Conservation (phyloP, 805 yeast species). For the Cephaloascus fragrans region DNA sequence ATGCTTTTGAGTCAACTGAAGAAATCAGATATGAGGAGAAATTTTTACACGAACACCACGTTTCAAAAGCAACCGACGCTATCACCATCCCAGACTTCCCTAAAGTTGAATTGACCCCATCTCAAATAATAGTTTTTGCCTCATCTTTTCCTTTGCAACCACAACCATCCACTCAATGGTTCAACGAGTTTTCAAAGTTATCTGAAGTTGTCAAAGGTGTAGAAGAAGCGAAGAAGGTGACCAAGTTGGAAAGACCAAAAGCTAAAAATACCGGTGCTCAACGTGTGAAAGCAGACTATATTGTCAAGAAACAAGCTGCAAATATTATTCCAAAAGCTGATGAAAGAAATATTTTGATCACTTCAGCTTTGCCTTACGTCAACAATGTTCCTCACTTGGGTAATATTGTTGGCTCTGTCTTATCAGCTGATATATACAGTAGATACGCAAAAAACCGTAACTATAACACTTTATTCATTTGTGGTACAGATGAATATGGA, state of each 20-base stretch:
- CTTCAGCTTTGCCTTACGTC: constrained; percentile 96
- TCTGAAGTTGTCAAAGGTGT: constrained; percentile 36
- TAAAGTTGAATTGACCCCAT: constrained; percentile 26
- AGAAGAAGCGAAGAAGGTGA: constrained; percentile 32
- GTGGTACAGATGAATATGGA: constrained; percentile 99
- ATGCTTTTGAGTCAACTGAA: constrained; percentile 30
- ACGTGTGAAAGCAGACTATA: constrained; percentile 18
- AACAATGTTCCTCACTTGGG: constrained; percentile 98
- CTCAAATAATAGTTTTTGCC: constrained; percentile 51
- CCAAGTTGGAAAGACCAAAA: constrained; percentile 30
- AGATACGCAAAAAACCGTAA: constrained; percentile 86
- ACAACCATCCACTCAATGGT: constrained; percentile 24
- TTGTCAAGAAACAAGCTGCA: constrained; percentile 19
- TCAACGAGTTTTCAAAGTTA: constrained; percentile 23
- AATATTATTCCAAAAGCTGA: constrained; percentile 48
- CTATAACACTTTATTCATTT: constrained; percentile 74
- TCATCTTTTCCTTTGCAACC: constrained; percentile 37
- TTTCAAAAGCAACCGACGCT: constrained; percentile 19
- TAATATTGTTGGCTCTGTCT: constrained; percentile 89
- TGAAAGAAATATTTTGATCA: constrained; percentile 76
- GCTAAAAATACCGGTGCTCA: constrained; percentile 23
- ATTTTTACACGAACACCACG: constrained; percentile 27
- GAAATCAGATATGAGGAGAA: constrained; percentile 34
- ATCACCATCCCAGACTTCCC: constrained; percentile 6
- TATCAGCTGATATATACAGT: constrained; percentile 89